A percentile compares a stretch with the other conserved stretches of the same genome.
Conservation (phyloP, 192 early-diverging fungal species). For the Lobosporangium transversale region DNA sequence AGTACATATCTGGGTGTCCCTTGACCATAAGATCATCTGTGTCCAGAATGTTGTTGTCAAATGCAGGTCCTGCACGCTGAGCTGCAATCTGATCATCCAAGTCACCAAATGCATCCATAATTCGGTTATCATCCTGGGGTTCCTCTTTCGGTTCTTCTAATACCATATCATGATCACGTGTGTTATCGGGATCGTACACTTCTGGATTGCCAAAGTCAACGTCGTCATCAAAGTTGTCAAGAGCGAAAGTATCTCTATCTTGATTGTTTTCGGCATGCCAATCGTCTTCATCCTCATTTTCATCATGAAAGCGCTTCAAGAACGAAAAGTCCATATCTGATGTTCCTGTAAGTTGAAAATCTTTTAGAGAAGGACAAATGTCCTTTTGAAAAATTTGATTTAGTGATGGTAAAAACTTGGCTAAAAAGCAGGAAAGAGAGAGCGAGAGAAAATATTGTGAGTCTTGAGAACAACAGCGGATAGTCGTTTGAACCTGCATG, state of each 20-base stretch:
- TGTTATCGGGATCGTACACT: constrained; percentile 39
- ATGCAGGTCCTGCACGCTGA: constrained; percentile 21
- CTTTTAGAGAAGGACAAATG: constrained; percentile 76
- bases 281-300: constrained; percentile 48
- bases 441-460: too few species aligned
- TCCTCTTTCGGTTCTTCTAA: constrained; percentile 45
- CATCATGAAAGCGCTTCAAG: constrained; percentile 60
- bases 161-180: constrained; percentile 54
- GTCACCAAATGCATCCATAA: constrained; percentile 50
- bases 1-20: constrained; percentile 75
- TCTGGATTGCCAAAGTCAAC: constrained; percentile 19
- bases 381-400: constrained; percentile 57
- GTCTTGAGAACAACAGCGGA: too few species aligned
- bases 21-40: constrained; percentile 64
- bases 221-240: constrained; percentile 24
- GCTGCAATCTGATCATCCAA: constrained; percentile 43
- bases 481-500: too few species aligned
- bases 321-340: constrained; percentile 69
- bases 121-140: constrained; percentile 48
- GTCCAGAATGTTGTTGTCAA: constrained; percentile 55
- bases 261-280: constrained; percentile 26
- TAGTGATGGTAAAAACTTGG: constrained; percentile 58
- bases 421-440: constrained; percentile 36
- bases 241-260: background rate
- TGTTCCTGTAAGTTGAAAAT: constrained; percentile 74